phyloP scores from a whole-genome alignment of 495 filamentous ascomycete species.

The Penicillium fimorum region DNA sequence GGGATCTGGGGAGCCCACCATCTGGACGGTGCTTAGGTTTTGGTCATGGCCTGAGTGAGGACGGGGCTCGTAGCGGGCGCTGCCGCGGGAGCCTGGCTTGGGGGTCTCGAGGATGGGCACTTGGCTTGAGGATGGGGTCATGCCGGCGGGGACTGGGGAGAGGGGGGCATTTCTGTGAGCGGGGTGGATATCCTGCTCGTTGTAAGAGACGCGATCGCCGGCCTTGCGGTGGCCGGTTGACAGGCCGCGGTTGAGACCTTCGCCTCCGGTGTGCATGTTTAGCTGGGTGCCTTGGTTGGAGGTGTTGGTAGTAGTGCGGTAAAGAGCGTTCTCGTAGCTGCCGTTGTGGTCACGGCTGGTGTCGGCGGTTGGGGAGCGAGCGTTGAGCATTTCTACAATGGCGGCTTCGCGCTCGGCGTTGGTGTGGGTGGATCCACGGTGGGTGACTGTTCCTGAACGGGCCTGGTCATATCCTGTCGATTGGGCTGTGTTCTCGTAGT shows the following conservation, averaged over 20 bases:
- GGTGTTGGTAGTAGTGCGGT: slow-evolving; percentile 31
- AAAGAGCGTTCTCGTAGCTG: slow-evolving; percentile 17
- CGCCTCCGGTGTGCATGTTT: slow-evolving; percentile 23
- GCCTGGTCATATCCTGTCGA: slow-evolving; percentile 40
- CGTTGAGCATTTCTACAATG: slow-evolving; percentile 45
- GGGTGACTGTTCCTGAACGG: slow-evolving; percentile 28
- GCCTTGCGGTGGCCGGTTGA: slow-evolving; percentile 46
- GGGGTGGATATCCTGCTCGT: slow-evolving; percentile 7
- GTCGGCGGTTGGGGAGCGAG: slow-evolving; percentile 43
- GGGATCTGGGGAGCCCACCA: slow-evolving; percentile 18
- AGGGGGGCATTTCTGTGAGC: slow-evolving; percentile 15
- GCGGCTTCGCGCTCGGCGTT: slow-evolving; percentile 39
- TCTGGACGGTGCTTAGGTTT: slow-evolving; percentile 5
- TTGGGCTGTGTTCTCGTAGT: slow-evolving; percentile 23
- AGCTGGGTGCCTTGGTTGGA: slow-evolving; percentile 26
- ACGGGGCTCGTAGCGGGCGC: slow-evolving; percentile 24
- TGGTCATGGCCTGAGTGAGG: slow-evolving; percentile 6
- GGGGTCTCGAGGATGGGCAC: slow-evolving; percentile 27
- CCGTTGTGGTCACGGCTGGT: slow-evolving; percentile 32
- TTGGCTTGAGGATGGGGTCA: slow-evolving; percentile 26
- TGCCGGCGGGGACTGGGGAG: slow-evolving; percentile 22
- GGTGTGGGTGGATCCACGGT: slow-evolving; percentile 30
- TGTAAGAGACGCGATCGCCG: slow-evolving; percentile 22
- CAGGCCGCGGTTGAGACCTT: slow-evolving; percentile 33
- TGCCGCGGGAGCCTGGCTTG: slow-evolving; percentile 26